Conservation (phyloP, 805 yeast genomes). For the Kuraishia hungarica region DNA sequence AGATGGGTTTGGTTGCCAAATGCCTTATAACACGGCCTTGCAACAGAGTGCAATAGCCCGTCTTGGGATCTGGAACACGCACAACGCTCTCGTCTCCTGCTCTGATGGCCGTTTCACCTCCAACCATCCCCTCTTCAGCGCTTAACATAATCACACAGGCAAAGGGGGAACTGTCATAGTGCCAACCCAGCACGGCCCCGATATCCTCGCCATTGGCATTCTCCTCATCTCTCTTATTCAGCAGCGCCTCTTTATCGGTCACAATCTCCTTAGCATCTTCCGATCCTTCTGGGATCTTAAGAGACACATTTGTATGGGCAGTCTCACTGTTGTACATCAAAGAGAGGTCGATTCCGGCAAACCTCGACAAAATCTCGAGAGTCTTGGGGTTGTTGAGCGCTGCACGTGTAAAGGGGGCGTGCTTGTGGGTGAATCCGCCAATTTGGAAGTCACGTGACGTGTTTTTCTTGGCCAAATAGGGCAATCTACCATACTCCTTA, state of each 20-base stretch:
- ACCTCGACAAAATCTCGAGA: constrained; percentile 38
- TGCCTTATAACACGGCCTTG: constrained; percentile 40
- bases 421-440: constrained; percentile 37
- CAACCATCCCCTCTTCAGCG: constrained; percentile 48
- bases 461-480: constrained; percentile 24
- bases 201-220: not conserved
- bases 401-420: constrained; percentile 38
- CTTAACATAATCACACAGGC: constrained; percentile 62
- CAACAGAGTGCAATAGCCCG: constrained; percentile 38
- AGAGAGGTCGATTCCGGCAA: constrained; percentile 51
- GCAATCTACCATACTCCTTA: constrained; percentile 26
- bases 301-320: constrained; percentile 41
- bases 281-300: constrained; percentile 16
- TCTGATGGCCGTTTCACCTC: constrained; percentile 50
- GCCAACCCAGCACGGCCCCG: constrained; percentile 42
- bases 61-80: constrained; percentile 31
- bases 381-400: constrained; percentile 57
- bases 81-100: constrained; percentile 30
- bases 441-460: constrained; percentile 31
- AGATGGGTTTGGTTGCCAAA: constrained; percentile 35
- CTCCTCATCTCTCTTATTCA: constrained; percentile 1
- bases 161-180: constrained; percentile 50
- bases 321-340: constrained; percentile 49
- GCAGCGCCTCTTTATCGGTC: constrained; percentile 4
- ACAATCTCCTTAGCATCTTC: constrained; percentile 8